Evolutionary conservation across 2,329 filamentous ascomycete species (phyloP).

Genomic region (Beauveria medogensis): DNA sequence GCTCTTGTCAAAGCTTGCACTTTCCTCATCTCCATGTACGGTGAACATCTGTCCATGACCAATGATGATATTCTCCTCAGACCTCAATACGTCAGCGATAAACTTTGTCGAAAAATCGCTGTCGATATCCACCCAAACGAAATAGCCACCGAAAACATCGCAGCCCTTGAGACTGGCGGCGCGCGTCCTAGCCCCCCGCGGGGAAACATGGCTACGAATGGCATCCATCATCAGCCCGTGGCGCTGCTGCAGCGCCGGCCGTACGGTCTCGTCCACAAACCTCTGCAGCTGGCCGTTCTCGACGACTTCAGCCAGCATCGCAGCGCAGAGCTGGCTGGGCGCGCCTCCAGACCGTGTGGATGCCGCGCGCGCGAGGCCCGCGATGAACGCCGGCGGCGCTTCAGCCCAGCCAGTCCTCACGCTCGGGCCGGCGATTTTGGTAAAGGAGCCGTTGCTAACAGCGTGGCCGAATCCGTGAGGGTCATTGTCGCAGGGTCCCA

Average conservation of each 20-base stretch:
- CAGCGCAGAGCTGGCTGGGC: constrained; percentile 46
- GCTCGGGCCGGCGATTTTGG: constrained; percentile 77
- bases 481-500: constrained; percentile 48
- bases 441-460: constrained; percentile 82
- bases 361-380: constrained; percentile 44
- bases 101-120: constrained; percentile 38
- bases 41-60: constrained; percentile 64
- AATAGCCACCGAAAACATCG: constrained; percentile 68
- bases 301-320: constrained; percentile 42
- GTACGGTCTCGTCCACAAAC: constrained; percentile 33
- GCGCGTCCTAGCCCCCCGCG: constrained; percentile 47
- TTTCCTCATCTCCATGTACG: constrained; percentile 49
- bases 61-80: constrained; percentile 58
- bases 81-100: constrained; percentile 48
- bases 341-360: constrained; percentile 49
- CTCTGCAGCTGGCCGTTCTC: constrained; percentile 32
- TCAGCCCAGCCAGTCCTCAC: constrained; percentile 84
- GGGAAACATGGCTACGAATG: constrained; percentile 50
- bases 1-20: constrained; percentile 48
- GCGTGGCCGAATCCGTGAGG: constrained; percentile 60
- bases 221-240: constrained; percentile 47
- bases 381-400: constrained; percentile 47
- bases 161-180: constrained; percentile 31
- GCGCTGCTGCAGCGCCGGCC: constrained; percentile 38
- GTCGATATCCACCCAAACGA: constrained; percentile 69